A percentile compares a stretch with the other conserved stretches of the same genome.
phyloP scores from a whole-genome alignment of 345 rosid species.

The Rhodomyrtus tomentosa region DNA sequence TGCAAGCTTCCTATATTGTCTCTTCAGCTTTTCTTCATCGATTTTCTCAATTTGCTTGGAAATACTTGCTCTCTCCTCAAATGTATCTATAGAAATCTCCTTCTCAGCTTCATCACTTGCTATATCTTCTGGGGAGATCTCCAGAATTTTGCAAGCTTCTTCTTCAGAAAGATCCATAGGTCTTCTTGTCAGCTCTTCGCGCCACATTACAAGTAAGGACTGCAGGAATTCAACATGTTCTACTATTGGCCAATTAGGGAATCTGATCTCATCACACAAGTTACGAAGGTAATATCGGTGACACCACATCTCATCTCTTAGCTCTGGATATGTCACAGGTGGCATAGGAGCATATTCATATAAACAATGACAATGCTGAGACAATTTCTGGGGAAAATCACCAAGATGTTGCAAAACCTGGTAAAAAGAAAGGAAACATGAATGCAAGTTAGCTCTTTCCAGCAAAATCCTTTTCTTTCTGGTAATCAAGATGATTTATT shows the following conservation, averaged over 20 bases:
- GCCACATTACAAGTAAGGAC: conserved; percentile 97
- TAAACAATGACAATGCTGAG: conserved; percentile 92
- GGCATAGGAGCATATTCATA: conserved; percentile 99
- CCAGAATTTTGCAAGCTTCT: conserved; percentile 92
- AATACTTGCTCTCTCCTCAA: conserved; percentile 47
- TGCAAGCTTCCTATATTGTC: conserved; percentile 99
- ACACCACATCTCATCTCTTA: conserved; percentile 99
- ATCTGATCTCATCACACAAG: conserved; percentile 86
- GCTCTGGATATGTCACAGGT: conserved; percentile 96
- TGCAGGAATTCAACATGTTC: conserved; percentile 98
- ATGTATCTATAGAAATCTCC: conserved; percentile 25
- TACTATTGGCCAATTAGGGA: conserved; percentile 95
- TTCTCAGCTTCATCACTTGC: conserved; percentile 33
- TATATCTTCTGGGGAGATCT: conserved; percentile 76
- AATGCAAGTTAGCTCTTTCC: not conserved
- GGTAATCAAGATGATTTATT: not conserved
- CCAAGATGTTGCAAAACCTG: conserved; percentile 99
- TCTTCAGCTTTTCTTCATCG: conserved; percentile 98
- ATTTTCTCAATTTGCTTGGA: conserved; percentile 90
- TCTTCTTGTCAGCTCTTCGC: conserved; percentile 91
- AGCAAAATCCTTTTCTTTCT: not conserved
- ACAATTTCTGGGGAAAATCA: conserved; percentile 91
- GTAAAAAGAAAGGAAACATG: conserved; percentile 2
- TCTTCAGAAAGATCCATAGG: conserved; percentile 99
- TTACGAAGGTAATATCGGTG: conserved; percentile 94